Conservation (phyloP, 2,329 filamentous ascomycete species). For the Xylaria sp. region DNA sequence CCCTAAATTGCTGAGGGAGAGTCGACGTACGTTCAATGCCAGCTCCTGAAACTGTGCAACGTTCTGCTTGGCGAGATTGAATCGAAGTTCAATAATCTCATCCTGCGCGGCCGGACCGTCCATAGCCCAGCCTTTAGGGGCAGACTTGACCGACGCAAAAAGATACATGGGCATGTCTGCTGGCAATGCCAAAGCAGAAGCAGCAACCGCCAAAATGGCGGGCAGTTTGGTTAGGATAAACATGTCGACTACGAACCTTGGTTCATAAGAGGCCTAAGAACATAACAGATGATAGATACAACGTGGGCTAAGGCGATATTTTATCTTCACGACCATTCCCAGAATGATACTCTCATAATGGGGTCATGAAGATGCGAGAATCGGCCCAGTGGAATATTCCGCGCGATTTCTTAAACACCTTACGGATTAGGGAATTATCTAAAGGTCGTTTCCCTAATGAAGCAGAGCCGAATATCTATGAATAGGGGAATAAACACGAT, state of each 20-base stretch:
- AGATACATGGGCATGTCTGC: slow-evolving; percentile 4
- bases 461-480: neutral
- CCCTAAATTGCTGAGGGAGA: neutral
- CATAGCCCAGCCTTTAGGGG: slow-evolving; percentile 6
- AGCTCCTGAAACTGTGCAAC: slow-evolving; percentile 15
- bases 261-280: neutral
- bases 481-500: neutral
- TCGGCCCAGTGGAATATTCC: neutral
- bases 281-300: neutral
- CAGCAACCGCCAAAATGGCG: slow-evolving; percentile 15
- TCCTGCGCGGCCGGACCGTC: slow-evolving; percentile 13
- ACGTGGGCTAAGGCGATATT: neutral
- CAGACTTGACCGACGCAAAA: slow-evolving; percentile 13
- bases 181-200: slow-evolving; percentile 6
- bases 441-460: no score
- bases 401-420: neutral
- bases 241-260: neutral
- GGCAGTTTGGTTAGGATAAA: neutral
- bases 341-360: neutral
- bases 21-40: slow-evolving; percentile 14
- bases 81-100: slow-evolving; percentile 8
- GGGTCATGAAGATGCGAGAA: neutral
- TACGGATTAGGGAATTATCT: neutral
- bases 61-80: slow-evolving; percentile 21
- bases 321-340: neutral